Conservation (phyloP, 75 land plant species). For the Ceratopteris richardii region DNA sequence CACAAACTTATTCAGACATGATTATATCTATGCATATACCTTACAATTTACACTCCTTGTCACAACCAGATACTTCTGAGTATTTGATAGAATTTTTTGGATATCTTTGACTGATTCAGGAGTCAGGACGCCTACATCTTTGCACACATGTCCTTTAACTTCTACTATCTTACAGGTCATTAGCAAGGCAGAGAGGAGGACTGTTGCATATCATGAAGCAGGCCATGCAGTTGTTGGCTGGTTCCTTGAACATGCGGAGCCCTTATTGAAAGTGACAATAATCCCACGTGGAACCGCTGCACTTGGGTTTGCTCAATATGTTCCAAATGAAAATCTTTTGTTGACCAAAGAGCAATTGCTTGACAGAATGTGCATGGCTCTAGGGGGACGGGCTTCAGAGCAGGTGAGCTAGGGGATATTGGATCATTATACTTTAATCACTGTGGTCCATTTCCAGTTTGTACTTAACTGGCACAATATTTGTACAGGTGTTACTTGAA, state of each 20-base stretch:
- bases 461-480: too few relatives aligned
- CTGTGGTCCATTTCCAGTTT: not conserved
- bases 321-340: conserved; percentile 89
- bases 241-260: conserved; percentile 97
- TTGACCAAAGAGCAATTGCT: conserved; percentile 97
- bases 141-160: not conserved
- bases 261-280: conserved; percentile 88
- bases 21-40: too few relatives aligned
- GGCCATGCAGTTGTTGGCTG: conserved; percentile 98
- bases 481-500: conserved; percentile 71
- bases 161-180: conserved; percentile 53
- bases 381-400: conserved; percentile 96
- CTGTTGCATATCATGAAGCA: conserved; percentile 98
- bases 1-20: too few relatives aligned
- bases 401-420: conserved; percentile 44
- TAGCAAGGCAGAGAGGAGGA: conserved; percentile 79
- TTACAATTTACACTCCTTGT: too few relatives aligned
- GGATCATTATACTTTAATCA: not conserved
- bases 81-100: too few relatives aligned
- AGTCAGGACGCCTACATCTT: conserved; percentile 8
- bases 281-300: conserved; percentile 98
- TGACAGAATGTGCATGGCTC: conserved; percentile 96
- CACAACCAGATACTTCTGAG: too few relatives aligned
- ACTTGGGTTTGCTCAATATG: conserved; percentile 94
- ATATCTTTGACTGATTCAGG: too few relatives aligned